Base-by-base conservation (phyloP, 108 stramenopile species). In the Fragilariopsis cylindrus region DNA sequence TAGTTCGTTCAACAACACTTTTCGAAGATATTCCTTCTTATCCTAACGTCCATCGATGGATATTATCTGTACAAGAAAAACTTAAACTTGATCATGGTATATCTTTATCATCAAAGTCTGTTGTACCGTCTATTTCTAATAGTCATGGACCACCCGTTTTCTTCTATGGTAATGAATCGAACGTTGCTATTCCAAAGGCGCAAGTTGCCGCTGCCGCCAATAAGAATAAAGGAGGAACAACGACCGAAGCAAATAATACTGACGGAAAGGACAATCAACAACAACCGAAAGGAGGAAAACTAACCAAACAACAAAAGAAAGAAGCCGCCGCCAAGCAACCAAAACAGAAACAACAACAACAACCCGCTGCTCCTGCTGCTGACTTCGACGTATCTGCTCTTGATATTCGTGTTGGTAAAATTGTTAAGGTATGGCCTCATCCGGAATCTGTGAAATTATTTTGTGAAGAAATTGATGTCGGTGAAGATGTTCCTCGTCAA, bases 401-500 rank as follows among this genome's bases (percentile, higher is more conserved):
- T 55, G 96, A 96, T 69, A 93, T 98, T 80, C 93, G 95, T 42
- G 96, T 97, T 11, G 98, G 98, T 7, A 89, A 91, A 68, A 94
- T 98, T 66, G 60, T 92, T 54, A 95, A 95, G 77, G 96, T 83
- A 50, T 98, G 98, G 98, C 84, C 87, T 65, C 99, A 99, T 78
- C 90, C 92, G 46, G 92, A 92, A 48, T 86, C 96, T n/a, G 98
- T 98, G 11, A 98, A 98, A 79, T 78, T 99, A 1, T 97, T 87
- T 71, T 99, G 99, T 81, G 96, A 97, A 84, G 90, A 98, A 76
- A 88, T 99, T 46, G 98, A 99, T 78, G 73, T 97, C 0, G 99
- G 99, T 39, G 95, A 97, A 74, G 92, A 88, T 0, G 74, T 72
- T 48, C 88, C 87, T 41, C 89, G 99, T 49, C 84, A 87, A 57